Percentiles rank a stretch among this genome's conserved stretches.
phyloP scores from a whole-genome alignment of 2,329 filamentous ascomycete species.

The Botryotinia calthae region DNA sequence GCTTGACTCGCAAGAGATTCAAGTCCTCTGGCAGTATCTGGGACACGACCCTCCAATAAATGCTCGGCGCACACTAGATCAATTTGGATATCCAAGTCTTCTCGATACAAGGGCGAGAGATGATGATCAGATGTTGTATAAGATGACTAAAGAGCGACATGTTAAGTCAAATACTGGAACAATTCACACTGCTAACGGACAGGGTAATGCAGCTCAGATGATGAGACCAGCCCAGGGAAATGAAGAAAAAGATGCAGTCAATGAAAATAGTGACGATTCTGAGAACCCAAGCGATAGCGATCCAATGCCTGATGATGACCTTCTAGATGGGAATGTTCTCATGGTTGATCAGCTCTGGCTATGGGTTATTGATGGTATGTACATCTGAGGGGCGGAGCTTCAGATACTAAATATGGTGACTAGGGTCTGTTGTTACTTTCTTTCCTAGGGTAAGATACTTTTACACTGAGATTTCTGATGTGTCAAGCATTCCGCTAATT shows the following conservation, averaged over 20 bases:
- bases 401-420: background rate
- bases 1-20: slow-evolving; percentile 19
- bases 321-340: slow-evolving; percentile 22
- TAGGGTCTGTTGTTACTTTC: slow-evolving; percentile 1
- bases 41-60: slow-evolving; percentile 24
- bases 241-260: background rate
- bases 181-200: background rate
- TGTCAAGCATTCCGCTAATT: background rate
- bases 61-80: slow-evolving; percentile 22
- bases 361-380: slow-evolving; percentile 22
- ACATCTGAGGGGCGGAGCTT: background rate
- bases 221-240: background rate
- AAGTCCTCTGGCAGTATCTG: slow-evolving; percentile 23
- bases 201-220: background rate
- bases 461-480: background rate
- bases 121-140: slow-evolving; percentile 12
- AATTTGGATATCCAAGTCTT: slow-evolving; percentile 23
- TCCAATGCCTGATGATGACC: slow-evolving; percentile 9
- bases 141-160: background rate
- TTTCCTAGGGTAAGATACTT: background rate
- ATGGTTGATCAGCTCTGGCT: slow-evolving; percentile 25
- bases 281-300: slow-evolving; percentile 1
- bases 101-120: slow-evolving; percentile 20
- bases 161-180: background rate
- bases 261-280: background rate